phyloP scores from a whole-genome alignment of 805 yeast genomes.

The Scheffersomyces lignosus region DNA sequence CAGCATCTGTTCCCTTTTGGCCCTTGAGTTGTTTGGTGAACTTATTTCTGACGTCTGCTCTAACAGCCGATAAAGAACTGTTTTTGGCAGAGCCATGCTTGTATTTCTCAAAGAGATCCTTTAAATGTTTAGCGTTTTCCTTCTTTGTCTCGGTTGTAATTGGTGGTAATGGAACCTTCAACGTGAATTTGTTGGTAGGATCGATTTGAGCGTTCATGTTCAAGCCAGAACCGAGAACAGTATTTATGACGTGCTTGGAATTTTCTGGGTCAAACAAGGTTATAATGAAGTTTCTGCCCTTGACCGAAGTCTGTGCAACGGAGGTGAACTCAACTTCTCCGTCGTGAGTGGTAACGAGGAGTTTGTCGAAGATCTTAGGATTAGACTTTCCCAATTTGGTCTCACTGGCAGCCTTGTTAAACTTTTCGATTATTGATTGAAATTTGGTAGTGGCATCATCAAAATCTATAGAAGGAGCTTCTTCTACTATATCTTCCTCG shows the following conservation, averaged over 20 bases:
- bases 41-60: constrained; percentile 56
- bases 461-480: constrained; percentile 28
- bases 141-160: constrained; percentile 66
- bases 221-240: constrained; percentile 66
- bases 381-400: constrained; percentile 69
- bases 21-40: constrained; percentile 53
- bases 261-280: constrained; percentile 86
- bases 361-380: constrained; percentile 61
- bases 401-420: constrained; percentile 57
- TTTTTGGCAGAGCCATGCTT: constrained; percentile 47
- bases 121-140: constrained; percentile 58
- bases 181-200: constrained; percentile 66
- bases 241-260: constrained; percentile 65
- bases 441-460: constrained; percentile 44
- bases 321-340: constrained; percentile 52
- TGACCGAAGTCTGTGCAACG: constrained; percentile 69
- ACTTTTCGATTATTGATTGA: constrained; percentile 49
- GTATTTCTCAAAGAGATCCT: constrained; percentile 63
- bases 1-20: constrained; percentile 53
- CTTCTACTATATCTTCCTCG: constrained; percentile 11
- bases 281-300: constrained; percentile 69
- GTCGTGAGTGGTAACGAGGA: constrained; percentile 51
- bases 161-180: constrained; percentile 75
- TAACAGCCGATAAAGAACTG: constrained; percentile 45
- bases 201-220: constrained; percentile 82